Base-by-base conservation (phyloP, 202 grass and related monocot species). In the Musa balbisiana region DNA sequence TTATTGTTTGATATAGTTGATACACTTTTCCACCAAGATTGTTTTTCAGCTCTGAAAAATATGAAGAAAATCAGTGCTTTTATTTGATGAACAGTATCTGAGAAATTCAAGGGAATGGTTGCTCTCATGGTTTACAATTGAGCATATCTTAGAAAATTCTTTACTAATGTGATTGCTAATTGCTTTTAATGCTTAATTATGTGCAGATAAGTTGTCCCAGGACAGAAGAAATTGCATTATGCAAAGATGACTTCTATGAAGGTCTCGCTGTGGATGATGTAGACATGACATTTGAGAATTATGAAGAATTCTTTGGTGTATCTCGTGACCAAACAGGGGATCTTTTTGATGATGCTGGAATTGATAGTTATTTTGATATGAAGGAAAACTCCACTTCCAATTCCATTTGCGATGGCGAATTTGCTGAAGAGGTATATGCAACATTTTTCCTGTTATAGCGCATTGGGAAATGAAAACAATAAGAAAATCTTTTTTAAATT, bases 301-400 rank as follows among this genome's bases (percentile, higher is more conserved):
- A 99, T 76, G 95, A 99, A 86, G 95, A 99, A 76, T 73, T 99
- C 69, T 94, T 94, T 80, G 89, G 91, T 64, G 83, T 72, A 49
- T 85, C 91, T 56, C 89, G 77, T 79, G 79, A 78, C 78, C 91
- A 92, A 71, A 74, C 77, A 17, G 88, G 82, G 65, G 88, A 99
- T 60, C 89, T 94, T 63, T 99, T 99, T 81, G 95, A 99, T 82
- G 95, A 99, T 84, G 82, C 94, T 82, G 91, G 89, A 55, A 92
- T 99, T 11, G 91, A 92, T 69, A 89, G 74, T 76, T 99, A 87
- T 64, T 99, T 95, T 63, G 89, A 90, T 72, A 20, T 80, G 55
- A 98, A 94, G 53, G 95, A 98, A 86, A 70, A 62, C n/a, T 77
- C 62, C 53, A 66, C 62, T 73, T 80, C 82, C 55, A 87, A 82